A percentile compares a stretch with the other conserved stretches of the same genome.
Conservation (phyloP, 805 yeast genomes). For the Nakazawaea sp. region DNA sequence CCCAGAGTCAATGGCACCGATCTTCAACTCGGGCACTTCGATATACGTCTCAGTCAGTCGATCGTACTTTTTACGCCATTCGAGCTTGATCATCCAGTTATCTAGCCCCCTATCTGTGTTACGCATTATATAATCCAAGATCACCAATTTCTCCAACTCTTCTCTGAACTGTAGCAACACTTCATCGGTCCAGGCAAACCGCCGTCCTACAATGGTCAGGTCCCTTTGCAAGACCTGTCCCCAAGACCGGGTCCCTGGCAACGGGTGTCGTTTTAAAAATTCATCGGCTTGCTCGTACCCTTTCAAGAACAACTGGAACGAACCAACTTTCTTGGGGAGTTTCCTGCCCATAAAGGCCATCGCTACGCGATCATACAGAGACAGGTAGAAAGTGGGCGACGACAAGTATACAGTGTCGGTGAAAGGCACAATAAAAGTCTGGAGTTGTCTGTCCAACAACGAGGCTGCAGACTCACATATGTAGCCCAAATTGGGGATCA, state of each 20-base stretch:
- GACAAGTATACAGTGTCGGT: slow-evolving; percentile 50
- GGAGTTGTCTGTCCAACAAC: slow-evolving; percentile 52
- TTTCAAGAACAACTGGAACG: slow-evolving; percentile 55
- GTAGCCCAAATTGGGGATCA: slow-evolving; percentile 68
- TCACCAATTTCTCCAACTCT: slow-evolving; percentile 63
- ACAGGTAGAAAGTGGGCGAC: slow-evolving; percentile 45
- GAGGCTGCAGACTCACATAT: slow-evolving; percentile 69
- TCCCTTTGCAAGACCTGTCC: neutral
- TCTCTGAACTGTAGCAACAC: slow-evolving; percentile 44
- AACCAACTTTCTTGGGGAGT: slow-evolving; percentile 49
- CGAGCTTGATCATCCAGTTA: slow-evolving; percentile 68
- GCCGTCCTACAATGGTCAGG: too few relatives aligned
- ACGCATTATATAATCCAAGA: slow-evolving; percentile 64
- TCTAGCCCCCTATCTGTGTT: slow-evolving; percentile 72
- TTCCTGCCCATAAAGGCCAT: slow-evolving; percentile 16
- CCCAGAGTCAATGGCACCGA: slow-evolving; percentile 76
- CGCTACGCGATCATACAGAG: slow-evolving; percentile 35
- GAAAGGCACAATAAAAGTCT: slow-evolving; percentile 55
- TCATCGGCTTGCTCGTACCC: slow-evolving; percentile 57
- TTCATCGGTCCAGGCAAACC: slow-evolving; percentile 51
- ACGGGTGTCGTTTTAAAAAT: slow-evolving; percentile 48
- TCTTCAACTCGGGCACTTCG: slow-evolving; percentile 33
- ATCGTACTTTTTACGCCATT: slow-evolving; percentile 25
- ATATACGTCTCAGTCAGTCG: neutral
- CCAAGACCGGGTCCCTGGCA: slow-evolving; percentile 36